These are phyloP conservation scores for Nymphaea thermarum DNA, from an alignment of 164 flowering plant genomes.

Conservation along the genomic window DNA sequence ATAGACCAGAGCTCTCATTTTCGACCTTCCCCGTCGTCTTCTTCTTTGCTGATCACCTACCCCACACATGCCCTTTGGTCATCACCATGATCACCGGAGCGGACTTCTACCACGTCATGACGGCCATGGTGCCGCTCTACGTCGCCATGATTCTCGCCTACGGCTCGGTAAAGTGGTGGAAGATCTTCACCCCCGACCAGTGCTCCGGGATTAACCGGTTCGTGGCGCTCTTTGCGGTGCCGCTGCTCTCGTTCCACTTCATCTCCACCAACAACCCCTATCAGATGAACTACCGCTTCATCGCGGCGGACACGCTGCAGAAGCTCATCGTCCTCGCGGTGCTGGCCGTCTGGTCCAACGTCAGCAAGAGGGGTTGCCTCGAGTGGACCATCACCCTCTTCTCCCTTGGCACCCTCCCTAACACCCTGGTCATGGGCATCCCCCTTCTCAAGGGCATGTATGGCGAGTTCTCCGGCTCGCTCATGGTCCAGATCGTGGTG, in stretches of 20 bases:
- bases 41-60: not conserved
- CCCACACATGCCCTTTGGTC: slow-evolving; percentile 31
- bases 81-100: slow-evolving; percentile 44
- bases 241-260: slow-evolving; percentile 90
- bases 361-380: slow-evolving; percentile 45
- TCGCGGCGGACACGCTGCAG: slow-evolving; percentile 88
- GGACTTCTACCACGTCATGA: slow-evolving; percentile 91
- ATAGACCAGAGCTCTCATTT: not conserved
- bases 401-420: slow-evolving; percentile 77
- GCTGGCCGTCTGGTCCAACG: slow-evolving; percentile 37
- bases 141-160: slow-evolving; percentile 93
- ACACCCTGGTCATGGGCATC: slow-evolving; percentile 93
- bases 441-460: slow-evolving; percentile 90
- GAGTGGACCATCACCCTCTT: slow-evolving; percentile 86
- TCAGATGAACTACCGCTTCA: slow-evolving; percentile 68
- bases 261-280: slow-evolving; percentile 72
- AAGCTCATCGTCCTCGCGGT: slow-evolving; percentile 51
- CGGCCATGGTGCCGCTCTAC: slow-evolving; percentile 91
- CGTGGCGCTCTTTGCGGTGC: slow-evolving; percentile 90
- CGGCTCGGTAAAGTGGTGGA: slow-evolving; percentile 98
- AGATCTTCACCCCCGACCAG: slow-evolving; percentile 80
- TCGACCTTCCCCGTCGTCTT: not conserved
- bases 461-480: slow-evolving; percentile 51
- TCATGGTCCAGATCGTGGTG: slow-evolving; percentile 91
- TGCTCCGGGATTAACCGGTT: slow-evolving; percentile 95